Evolutionary conservation across 305 asterid species (phyloP).

Genomic region (Rubia peregrina): DNA sequence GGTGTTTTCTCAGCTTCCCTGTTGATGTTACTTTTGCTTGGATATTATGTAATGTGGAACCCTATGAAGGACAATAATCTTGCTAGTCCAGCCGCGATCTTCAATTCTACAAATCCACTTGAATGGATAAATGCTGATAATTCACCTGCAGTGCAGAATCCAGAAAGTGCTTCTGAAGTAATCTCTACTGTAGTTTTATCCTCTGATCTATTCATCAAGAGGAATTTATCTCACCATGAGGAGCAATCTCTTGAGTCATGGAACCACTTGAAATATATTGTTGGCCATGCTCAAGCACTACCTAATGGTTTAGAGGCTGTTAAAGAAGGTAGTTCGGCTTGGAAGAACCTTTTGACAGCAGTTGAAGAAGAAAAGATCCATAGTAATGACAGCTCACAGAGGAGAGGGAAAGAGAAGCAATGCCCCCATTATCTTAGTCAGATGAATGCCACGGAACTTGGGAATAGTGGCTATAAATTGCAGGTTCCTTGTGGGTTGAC

Average conservation of each 20-base stretch:
- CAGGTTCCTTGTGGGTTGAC: slow-evolving; percentile 91
- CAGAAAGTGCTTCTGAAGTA: slow-evolving; percentile 47
- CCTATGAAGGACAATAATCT: slow-evolving; percentile 56
- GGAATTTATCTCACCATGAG: slow-evolving; percentile 57
- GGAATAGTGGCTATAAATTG: slow-evolving; percentile 55
- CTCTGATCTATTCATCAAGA: slow-evolving; percentile 41
- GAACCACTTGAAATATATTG: slow-evolving; percentile 54
- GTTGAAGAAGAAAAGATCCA: slow-evolving; percentile 55
- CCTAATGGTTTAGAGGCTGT: slow-evolving; percentile 82
- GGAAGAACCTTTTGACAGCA: slow-evolving; percentile 70
- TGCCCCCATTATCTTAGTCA: slow-evolving; percentile 94
- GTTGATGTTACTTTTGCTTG: slow-evolving; percentile 56
- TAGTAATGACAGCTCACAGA: slow-evolving; percentile 49
- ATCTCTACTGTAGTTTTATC: slow-evolving; percentile 45
- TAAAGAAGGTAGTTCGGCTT: slow-evolving; percentile 78
- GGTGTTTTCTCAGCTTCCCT: slow-evolving; percentile 57
- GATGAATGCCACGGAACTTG: slow-evolving; percentile 64
- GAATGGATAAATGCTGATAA: slow-evolving; percentile 59
- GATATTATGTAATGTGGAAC: slow-evolving; percentile 44
- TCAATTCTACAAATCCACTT: slow-evolving; percentile 73
- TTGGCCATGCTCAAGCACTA: slow-evolving; percentile 52
- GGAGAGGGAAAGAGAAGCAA: slow-evolving; percentile 79
- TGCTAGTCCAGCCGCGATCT: slow-evolving; percentile 33
- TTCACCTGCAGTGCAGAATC: slow-evolving; percentile 46
- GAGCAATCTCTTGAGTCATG: slow-evolving; percentile 56